Base-by-base conservation (phyloP, 352 stramenopile genomes). In the Pythium grandisporangium region DNA sequence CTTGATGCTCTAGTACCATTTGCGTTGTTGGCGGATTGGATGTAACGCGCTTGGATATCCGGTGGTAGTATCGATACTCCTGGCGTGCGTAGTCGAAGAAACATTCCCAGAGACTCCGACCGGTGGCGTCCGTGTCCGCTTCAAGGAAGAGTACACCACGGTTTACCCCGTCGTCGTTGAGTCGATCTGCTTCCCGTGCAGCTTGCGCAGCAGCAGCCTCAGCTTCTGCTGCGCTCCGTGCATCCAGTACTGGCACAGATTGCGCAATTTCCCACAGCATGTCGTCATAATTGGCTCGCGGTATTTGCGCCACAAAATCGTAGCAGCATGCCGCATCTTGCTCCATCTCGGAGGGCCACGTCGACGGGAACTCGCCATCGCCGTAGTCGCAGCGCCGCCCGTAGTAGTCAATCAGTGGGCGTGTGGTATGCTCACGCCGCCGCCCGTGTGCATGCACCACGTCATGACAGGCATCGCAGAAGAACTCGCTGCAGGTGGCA, bases 321-420 rank as follows among this genome's bases (percentile, higher is more conserved):
- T 84, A 91, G 5, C 71, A 67, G 2, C 74, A 64, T 2, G 37
- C 46, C 8, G 56, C 53, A 53, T 95, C 88, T 45, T 96, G 84
- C 6, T 77, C 48, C 6, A 92, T 80, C 38, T 97, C 88, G 0
- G 80, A 80, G 8, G 83, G 88, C 88, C 88, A 97, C 22, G 73
- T 63, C 10, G 80, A 95, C 12, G 85, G 84, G 42, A 96, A 96
- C 7, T 84, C 76, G 21, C 84, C 85, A 45, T 96, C 81, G 42
- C 82, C 81, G 37, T 95, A 96, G 55, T 97, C 90, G 30, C 92
- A 73, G n/a, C 90, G 74, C 21, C 75, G 75, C 21, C 71, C 80
- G 52, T 96, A 98, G 45, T 71, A 96, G 65, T 97, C 89, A 63
- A 95, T 97, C 11, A 97, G 42, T 22, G 68, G 63, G 10, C 85